A percentile compares a stretch with the other conserved stretches of the same genome.
These are phyloP conservation scores for Cytospora schulzeri DNA, from an alignment of 2,329 filamentous ascomycete genomes.

Conservation along the genomic window DNA sequence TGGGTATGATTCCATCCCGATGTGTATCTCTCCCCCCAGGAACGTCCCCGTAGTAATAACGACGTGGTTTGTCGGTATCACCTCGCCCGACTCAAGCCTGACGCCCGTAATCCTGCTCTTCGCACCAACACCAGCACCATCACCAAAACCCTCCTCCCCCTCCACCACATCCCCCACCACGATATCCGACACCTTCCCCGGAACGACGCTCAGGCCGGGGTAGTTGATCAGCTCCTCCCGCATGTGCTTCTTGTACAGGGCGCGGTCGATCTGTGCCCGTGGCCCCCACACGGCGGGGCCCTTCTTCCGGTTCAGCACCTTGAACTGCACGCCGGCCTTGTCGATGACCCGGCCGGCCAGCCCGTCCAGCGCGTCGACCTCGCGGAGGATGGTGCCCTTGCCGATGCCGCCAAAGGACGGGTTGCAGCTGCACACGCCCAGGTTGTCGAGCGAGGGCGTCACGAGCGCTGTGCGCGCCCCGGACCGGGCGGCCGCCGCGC, in stretches of 20 bases:
- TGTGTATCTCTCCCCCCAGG: constrained; percentile 92
- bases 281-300: constrained; percentile 97
- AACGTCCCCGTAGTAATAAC: constrained; percentile 98
- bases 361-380: constrained; percentile 93
- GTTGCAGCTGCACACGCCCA: constrained; percentile 95
- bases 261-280: constrained; percentile 90
- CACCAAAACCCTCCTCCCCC: constrained; percentile 48
- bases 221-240: constrained; percentile 79
- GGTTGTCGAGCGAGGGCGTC: constrained; percentile 84
- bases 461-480: constrained; percentile 88
- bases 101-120: constrained; percentile 82
- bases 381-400: constrained; percentile 93
- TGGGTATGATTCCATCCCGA: constrained; percentile 81
- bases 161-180: constrained; percentile 72
- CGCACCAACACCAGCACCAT: constrained; percentile 37
- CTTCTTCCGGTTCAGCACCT: constrained; percentile 83
- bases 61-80: constrained; percentile 78
- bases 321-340: constrained; percentile 93
- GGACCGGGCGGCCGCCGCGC: constrained; percentile 82
- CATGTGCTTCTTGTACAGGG: constrained; percentile 89
- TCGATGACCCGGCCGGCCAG: constrained; percentile 87
- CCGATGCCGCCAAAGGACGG: constrained; percentile 98
- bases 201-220: constrained; percentile 75
- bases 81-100: constrained; percentile 81
- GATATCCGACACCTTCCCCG: constrained; percentile 91